phyloP scores from a whole-genome alignment of 192 early-diverging fungal genomes.

The Neocallimastix lanati region DNA sequence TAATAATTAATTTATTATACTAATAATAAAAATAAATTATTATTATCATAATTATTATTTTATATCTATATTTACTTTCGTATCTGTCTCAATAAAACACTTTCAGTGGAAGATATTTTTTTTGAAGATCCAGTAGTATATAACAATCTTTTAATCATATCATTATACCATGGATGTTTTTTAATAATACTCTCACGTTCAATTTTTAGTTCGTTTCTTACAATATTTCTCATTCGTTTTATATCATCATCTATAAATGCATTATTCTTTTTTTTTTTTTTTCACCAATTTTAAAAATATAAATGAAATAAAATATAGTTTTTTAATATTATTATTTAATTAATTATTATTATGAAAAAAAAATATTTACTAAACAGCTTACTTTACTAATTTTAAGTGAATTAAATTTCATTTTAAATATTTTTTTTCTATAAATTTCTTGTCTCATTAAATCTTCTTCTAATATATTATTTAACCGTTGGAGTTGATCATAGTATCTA shows the following conservation, averaged over 20 bases:
- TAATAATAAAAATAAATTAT: not conserved
- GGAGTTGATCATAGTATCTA: not conserved
- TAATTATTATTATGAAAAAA: not conserved
- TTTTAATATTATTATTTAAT: too few species aligned
- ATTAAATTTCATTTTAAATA: not conserved
- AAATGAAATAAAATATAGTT: too few species aligned
- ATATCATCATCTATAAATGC: not conserved
- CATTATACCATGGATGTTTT: constrained; percentile 30
- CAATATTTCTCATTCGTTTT: not conserved
- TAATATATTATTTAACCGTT: not conserved
- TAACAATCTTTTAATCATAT: constrained; percentile 26
- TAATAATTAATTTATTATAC: not conserved
- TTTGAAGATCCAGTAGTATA: constrained; percentile 9
- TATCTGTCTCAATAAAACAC: constrained; percentile 18
- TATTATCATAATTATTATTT: not conserved
- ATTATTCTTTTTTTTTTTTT: not conserved
- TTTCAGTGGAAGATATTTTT: constrained; percentile 11
- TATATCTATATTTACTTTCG: constrained; percentile 14
- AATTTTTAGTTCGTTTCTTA: not conserved
- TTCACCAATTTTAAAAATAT: too few species aligned
- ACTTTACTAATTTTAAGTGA: not conserved
- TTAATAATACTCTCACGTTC: constrained; percentile 4
- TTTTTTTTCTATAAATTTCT: not conserved
- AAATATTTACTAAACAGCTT: not conserved
- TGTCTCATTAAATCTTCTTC: not conserved